Evolutionary conservation across 2,329 filamentous ascomycete species (phyloP).

Genomic region (Aspergillus sp.): DNA sequence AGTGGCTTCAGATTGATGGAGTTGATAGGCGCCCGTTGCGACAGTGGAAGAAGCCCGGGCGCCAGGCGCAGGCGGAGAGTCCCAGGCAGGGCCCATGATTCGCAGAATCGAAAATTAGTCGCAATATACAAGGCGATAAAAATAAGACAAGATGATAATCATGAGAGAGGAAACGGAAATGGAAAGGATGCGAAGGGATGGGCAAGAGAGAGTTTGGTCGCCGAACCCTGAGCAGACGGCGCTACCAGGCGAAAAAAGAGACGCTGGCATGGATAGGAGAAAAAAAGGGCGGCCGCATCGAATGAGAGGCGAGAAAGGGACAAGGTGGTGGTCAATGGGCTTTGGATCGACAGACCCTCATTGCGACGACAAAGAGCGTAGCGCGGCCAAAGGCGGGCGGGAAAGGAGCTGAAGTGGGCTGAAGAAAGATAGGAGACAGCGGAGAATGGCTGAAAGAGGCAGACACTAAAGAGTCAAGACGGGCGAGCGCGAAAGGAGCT

Average conservation of each 20-base stretch:
- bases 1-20: slow-evolving; percentile 18
- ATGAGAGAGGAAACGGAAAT: slow-evolving; percentile 10
- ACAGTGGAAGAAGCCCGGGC: slow-evolving; percentile 14
- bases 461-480: slow-evolving; percentile 3
- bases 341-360: slow-evolving; percentile 28
- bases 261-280: slow-evolving; percentile 18
- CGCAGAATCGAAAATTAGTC: slow-evolving; percentile 6
- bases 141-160: slow-evolving; percentile 15
- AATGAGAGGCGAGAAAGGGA: slow-evolving; percentile 16
- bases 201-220: slow-evolving; percentile 11
- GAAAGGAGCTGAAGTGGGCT: slow-evolving; percentile 2
- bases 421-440: neutral
- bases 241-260: slow-evolving; percentile 22
- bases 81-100: slow-evolving; percentile 28
- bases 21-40: slow-evolving; percentile 24
- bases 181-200: slow-evolving; percentile 11
- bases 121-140: slow-evolving; percentile 7
- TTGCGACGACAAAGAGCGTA: slow-evolving; percentile 23
- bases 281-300: slow-evolving; percentile 20
- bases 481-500: slow-evolving; percentile 2
- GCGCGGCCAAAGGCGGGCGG: neutral
- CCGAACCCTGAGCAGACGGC: slow-evolving; percentile 4
- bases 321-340: slow-evolving; percentile 24
- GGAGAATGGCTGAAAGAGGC: slow-evolving; percentile 6
- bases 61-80: slow-evolving; percentile 28